Evolutionary conservation across 2,329 filamentous ascomycete species (phyloP).

Genomic region (Aciculosporium take): DNA sequence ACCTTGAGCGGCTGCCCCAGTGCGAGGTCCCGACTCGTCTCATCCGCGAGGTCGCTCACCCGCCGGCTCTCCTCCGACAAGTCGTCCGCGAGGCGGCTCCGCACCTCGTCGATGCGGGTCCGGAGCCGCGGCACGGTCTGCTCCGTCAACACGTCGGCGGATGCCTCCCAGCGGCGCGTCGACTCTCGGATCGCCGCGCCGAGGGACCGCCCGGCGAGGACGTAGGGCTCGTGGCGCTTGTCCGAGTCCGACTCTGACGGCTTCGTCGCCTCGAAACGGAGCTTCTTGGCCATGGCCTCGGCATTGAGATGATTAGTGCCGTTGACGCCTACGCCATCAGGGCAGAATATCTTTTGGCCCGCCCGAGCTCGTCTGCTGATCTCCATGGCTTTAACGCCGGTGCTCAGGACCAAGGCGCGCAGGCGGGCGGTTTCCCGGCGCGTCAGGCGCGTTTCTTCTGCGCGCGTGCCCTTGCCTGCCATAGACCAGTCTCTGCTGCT

Average conservation of each 20-base stretch:
- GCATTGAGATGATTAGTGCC: no score
- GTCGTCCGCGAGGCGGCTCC: conserved; percentile 34
- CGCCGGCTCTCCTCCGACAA: conserved; percentile 47
- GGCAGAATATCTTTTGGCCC: conserved; percentile 21
- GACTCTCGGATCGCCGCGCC: conserved; percentile 31
- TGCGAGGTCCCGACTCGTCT: conserved; percentile 60
- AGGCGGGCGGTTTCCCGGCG: conserved; percentile 71
- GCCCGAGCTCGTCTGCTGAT: conserved; percentile 53
- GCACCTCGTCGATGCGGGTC: conserved; percentile 31
- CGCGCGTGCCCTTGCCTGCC: conserved; percentile 25
- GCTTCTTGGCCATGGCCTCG: conserved; percentile 27
- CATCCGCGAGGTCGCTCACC: conserved; percentile 66
- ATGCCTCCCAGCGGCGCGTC: conserved; percentile 40
- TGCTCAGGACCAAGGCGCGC: conserved; percentile 60
- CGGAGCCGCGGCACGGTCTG: conserved; percentile 41
- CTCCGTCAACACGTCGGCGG: conserved; percentile 44
- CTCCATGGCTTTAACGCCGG: conserved; percentile 80
- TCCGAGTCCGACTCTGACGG: no score
- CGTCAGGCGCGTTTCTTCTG: conserved; percentile 29
- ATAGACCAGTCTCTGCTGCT: conserved; percentile 36
- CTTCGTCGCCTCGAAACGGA: conserved; percentile 21
- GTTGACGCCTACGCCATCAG: no score
- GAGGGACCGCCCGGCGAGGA: conserved; percentile 38
- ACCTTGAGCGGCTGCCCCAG: conserved; percentile 65
- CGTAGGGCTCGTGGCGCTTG: conserved; percentile 36